These are phyloP conservation scores for Globisporangium abappressorium DNA, from an alignment of 352 stramenopile species.

Conservation along the genomic window DNA sequence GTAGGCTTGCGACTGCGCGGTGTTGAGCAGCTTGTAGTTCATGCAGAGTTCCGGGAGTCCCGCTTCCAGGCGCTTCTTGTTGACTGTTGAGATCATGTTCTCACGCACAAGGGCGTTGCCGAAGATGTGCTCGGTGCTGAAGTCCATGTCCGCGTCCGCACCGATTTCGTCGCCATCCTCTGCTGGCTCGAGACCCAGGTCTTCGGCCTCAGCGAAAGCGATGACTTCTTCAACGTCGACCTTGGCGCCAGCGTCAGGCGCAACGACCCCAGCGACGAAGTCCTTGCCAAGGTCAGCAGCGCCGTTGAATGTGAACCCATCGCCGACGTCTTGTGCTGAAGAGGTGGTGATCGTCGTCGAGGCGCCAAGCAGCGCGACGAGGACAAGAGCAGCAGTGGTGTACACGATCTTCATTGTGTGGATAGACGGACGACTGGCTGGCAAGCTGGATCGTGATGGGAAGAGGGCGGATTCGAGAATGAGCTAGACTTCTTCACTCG, in stretches of 20 bases:
- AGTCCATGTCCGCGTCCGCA: conserved; percentile 5
- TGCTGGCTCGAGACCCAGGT: background rate
- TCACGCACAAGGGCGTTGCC: conserved; percentile 1
- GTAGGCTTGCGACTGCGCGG: conserved; percentile 21
- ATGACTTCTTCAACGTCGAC: background rate
- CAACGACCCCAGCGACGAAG: background rate
- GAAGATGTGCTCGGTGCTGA: background rate
- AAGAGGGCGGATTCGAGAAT: conserved; percentile 1
- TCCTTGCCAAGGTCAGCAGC: background rate
- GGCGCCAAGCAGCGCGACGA: conserved; percentile 4
- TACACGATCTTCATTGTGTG: conserved; percentile 12
- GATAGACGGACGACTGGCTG: background rate
- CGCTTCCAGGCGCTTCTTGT: background rate
- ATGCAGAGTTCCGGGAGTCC: conserved; percentile 1
- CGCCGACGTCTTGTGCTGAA: background rate
- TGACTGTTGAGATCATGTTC: conserved; percentile 7
- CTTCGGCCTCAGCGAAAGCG: background rate
- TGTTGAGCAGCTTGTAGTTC: conserved; percentile 19
- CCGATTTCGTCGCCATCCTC: conserved; percentile 1
- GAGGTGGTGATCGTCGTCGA: background rate
- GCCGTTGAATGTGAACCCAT: background rate
- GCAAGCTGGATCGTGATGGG: background rate
- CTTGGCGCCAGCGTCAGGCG: background rate
- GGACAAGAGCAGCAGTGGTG: conserved; percentile 3
- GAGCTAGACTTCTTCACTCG: background rate